Conservation (phyloP, 2,329 filamentous ascomycete genomes). For the Ceratocystis ficicola region DNA sequence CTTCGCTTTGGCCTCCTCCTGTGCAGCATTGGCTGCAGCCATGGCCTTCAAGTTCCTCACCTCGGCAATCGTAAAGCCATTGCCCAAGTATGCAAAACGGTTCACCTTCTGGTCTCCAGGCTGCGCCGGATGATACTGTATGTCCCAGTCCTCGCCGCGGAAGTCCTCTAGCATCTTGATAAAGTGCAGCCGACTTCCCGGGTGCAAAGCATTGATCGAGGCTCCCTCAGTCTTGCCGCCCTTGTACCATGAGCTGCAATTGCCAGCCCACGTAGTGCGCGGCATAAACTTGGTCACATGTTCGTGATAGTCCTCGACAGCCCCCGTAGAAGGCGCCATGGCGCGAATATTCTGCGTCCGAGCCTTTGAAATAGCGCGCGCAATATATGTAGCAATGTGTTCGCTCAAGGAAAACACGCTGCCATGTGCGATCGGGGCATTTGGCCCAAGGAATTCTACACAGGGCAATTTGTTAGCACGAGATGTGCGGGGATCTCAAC, state of each 20-base stretch:
- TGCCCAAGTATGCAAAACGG: constrained; percentile 41
- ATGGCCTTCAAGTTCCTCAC: constrained; percentile 17
- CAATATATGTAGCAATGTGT: constrained; percentile 42
- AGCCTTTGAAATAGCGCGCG: constrained; percentile 37
- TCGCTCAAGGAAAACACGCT: constrained; percentile 41
- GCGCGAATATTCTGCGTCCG: constrained; percentile 40
- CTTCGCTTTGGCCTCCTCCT: constrained; percentile 5
- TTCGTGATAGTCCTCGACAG: constrained; percentile 40
- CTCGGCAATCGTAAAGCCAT: constrained; percentile 41
- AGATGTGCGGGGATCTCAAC: neutral
- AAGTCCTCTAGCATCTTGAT: constrained; percentile 42
- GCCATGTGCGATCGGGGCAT: constrained; percentile 40
- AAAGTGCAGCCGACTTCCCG: constrained; percentile 41
- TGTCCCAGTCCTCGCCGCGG: constrained; percentile 43
- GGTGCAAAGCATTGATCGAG: constrained; percentile 39
- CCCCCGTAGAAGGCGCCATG: constrained; percentile 35
- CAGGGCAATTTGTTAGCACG: constrained; percentile 1
- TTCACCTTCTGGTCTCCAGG: constrained; percentile 29
- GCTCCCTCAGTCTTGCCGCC: constrained; percentile 32
- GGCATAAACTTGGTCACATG: constrained; percentile 42
- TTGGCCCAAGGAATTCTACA: constrained; percentile 40
- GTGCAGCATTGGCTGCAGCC: constrained; percentile 9
- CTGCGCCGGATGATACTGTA: constrained; percentile 31
- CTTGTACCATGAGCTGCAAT: constrained; percentile 43
- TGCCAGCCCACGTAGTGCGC: constrained; percentile 38